Percentiles rank a stretch among this genome's conserved stretches.
These are phyloP conservation scores for Talaromyces atroroseus DNA, from an alignment of 2,329 filamentous ascomycete species.

Conservation along the genomic window DNA sequence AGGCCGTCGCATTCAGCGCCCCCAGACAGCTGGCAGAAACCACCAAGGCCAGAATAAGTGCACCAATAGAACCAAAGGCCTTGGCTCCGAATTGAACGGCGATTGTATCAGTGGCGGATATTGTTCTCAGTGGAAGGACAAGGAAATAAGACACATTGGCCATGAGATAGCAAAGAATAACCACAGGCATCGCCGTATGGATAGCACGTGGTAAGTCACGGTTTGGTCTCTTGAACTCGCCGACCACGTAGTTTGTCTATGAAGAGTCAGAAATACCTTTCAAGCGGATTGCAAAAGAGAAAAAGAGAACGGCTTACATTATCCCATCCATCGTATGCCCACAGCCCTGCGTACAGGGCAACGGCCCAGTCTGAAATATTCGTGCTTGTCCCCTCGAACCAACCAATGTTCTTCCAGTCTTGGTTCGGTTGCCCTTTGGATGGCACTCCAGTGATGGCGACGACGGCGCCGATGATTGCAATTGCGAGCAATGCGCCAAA, in stretches of 20 bases:
- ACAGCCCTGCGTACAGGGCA: constrained; percentile 88
- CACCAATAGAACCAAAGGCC: constrained; percentile 80
- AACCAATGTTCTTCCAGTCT: constrained; percentile 81
- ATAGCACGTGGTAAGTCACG: constrained; percentile 91
- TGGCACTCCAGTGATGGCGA: constrained; percentile 78
- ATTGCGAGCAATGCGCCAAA: constrained; percentile 84
- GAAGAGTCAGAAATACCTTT: background rate
- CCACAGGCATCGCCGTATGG: constrained; percentile 90
- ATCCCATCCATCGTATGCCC: constrained; percentile 99
- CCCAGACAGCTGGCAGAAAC: constrained; percentile 92
- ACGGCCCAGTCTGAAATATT: constrained; percentile 86
- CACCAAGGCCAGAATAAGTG: constrained; percentile 77
- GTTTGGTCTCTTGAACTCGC: constrained; percentile 87
- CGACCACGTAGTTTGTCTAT: constrained; percentile 94
- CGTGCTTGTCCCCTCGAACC: constrained; percentile 81
- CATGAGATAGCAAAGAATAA: constrained; percentile 83
- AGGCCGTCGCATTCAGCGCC: constrained; percentile 87
- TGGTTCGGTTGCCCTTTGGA: constrained; percentile 67
- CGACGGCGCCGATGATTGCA: constrained; percentile 80
- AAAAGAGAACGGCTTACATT: constrained; percentile 59
- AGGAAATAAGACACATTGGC: constrained; percentile 94
- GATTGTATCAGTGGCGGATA: constrained; percentile 89
- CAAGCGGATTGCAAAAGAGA: background rate
- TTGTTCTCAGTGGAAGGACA: constrained; percentile 72
- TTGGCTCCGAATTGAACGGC: constrained; percentile 87